These are phyloP conservation scores for Cinnamomum micranthum DNA, from an alignment of 164 flowering plant genomes.

Conservation along the genomic window DNA sequence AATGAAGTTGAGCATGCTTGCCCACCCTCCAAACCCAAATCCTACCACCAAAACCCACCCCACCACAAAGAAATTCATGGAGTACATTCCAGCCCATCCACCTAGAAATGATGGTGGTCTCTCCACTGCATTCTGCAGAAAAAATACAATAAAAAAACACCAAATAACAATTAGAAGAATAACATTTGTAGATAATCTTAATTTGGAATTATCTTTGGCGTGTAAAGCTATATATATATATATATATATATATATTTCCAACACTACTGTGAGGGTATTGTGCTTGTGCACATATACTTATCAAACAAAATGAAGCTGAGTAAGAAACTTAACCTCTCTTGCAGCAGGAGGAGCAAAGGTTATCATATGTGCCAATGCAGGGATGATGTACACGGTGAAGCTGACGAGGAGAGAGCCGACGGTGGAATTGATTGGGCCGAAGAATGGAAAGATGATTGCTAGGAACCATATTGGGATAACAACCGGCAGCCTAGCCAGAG, in stretches of 20 bases:
- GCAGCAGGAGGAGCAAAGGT: conserved; percentile 29
- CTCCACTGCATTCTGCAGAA: conserved; percentile 66
- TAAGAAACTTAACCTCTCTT: conserved; percentile 24
- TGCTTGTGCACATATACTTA: too few species aligned
- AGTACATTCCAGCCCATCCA: conserved; percentile 62
- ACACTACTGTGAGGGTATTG: too few species aligned
- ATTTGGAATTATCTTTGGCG: too few species aligned
- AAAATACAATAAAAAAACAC: neutral
- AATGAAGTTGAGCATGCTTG: conserved; percentile 67
- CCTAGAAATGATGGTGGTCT: conserved; percentile 63
- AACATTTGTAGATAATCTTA: too few species aligned
- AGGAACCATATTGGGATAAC: conserved; percentile 54
- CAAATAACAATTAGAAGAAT: neutral
- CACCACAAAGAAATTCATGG: conserved; percentile 58
- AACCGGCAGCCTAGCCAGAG: conserved; percentile 61
- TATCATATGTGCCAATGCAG: conserved; percentile 29
- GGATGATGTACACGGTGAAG: conserved; percentile 35
- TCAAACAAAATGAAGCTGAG: neutral
- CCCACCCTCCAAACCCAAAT: conserved; percentile 87
- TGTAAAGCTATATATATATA: too few species aligned
- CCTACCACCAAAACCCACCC: conserved; percentile 72
- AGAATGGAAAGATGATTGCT: conserved; percentile 33
- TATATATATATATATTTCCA: too few species aligned
- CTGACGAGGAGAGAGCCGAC: conserved; percentile 34
- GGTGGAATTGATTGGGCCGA: conserved; percentile 34